Conservation (phyloP, 768 basidiomycete genomes). For the Paxillus involutus region DNA sequence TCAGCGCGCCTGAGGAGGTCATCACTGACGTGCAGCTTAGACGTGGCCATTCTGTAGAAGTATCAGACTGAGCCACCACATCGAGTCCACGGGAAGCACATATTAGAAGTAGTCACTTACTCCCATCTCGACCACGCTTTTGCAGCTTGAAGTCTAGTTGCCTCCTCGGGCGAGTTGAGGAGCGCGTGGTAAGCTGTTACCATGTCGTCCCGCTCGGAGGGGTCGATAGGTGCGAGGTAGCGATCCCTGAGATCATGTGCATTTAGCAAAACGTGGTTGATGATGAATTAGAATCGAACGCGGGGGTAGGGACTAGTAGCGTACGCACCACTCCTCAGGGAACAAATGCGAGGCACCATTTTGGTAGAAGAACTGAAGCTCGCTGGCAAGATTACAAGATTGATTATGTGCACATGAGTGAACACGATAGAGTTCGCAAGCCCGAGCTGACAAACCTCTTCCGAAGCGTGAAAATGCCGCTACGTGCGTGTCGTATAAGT, state of each 20-base stretch:
- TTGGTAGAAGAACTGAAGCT: slow-evolving; percentile 93
- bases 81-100: neutral
- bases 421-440: neutral
- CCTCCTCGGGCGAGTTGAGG: slow-evolving; percentile 70
- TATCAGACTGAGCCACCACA: neutral
- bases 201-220: slow-evolving; percentile 75
- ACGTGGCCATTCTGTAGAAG: slow-evolving; percentile 72
- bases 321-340: slow-evolving; percentile 79
- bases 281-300: neutral
- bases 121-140: slow-evolving; percentile 92
- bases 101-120: slow-evolving; percentile 43
- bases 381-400: slow-evolving; percentile 36
- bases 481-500: slow-evolving; percentile 25
- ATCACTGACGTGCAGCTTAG: slow-evolving; percentile 68
- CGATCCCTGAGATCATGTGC: slow-evolving; percentile 61
- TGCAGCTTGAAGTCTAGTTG: slow-evolving; percentile 64
- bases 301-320: neutral
- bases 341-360: slow-evolving; percentile 79
- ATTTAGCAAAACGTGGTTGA: neutral
- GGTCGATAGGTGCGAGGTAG: slow-evolving; percentile 78
- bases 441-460: slow-evolving; percentile 51
- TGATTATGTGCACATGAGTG: neutral
- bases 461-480: slow-evolving; percentile 87
- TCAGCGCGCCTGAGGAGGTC: slow-evolving; percentile 67
- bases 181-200: slow-evolving; percentile 82